Percentiles rank a stretch among this genome's conserved stretches.
These are phyloP conservation scores for Primulina huaijiensis DNA, from an alignment of 257 asterid species.

Conservation along the genomic window DNA sequence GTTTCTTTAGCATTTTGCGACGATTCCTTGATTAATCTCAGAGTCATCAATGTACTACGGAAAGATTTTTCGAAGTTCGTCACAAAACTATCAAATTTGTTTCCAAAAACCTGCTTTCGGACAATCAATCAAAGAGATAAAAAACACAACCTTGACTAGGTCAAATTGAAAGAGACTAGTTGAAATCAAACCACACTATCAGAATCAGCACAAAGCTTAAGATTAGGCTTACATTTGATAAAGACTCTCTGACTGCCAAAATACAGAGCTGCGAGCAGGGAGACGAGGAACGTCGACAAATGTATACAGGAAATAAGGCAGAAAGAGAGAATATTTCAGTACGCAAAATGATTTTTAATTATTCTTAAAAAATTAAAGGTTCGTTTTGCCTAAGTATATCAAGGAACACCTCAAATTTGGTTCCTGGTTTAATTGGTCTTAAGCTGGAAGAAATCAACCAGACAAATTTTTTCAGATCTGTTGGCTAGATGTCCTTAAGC, in stretches of 20 bases:
- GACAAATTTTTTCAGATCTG: slow-evolving; percentile 4
- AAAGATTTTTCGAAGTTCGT: slow-evolving; percentile 47
- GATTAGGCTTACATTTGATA: slow-evolving; percentile 41
- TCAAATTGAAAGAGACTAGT: background rate
- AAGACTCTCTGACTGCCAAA: slow-evolving; percentile 65
- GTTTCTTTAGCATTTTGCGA: slow-evolving; percentile 36
- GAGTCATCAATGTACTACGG: slow-evolving; percentile 51
- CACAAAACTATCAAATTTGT: slow-evolving; percentile 41
- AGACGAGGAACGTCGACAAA: slow-evolving; percentile 24
- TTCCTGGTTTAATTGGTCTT: background rate
- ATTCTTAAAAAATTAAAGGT: background rate
- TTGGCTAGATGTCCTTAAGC: background rate
- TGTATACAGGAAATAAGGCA: background rate
- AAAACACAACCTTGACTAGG: slow-evolving; percentile 10
- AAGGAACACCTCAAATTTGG: background rate
- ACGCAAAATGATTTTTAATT: background rate
- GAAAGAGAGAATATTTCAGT: background rate
- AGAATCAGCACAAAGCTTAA: slow-evolving; percentile 24
- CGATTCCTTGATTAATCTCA: slow-evolving; percentile 49
- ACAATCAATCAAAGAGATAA: slow-evolving; percentile 29
- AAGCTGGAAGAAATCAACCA: slow-evolving; percentile 12
- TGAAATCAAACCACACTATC: slow-evolving; percentile 16
- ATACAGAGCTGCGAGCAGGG: slow-evolving; percentile 57
- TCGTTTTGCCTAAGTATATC: background rate
- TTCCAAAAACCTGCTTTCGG: slow-evolving; percentile 49